Evolutionary conservation across 768 basidiomycete genomes (phyloP).

Genomic region (Psilocybe subaeruginosa): DNA sequence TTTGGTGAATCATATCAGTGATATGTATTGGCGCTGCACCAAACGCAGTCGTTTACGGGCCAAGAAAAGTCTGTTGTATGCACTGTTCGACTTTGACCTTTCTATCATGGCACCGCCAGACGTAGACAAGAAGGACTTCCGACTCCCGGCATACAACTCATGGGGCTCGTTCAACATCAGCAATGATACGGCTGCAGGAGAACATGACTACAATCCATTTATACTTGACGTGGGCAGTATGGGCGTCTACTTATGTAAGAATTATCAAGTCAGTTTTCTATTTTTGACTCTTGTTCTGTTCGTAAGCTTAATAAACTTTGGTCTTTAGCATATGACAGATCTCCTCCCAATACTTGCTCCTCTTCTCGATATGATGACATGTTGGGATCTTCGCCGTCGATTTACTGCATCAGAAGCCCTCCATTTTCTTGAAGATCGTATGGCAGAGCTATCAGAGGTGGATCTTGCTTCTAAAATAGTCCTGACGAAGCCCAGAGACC

Average conservation of each 20-base stretch:
- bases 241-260: slow-evolving; percentile 13
- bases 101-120: slow-evolving; percentile 21
- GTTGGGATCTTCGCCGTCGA: not conserved
- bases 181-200: slow-evolving; percentile 22
- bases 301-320: not conserved
- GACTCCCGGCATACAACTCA: slow-evolving; percentile 16
- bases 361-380: not conserved
- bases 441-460: not conserved
- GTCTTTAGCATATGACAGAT: not conserved
- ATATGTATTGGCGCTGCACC: not conserved
- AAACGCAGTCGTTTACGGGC: slow-evolving; percentile 8
- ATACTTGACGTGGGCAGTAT: slow-evolving; percentile 27
- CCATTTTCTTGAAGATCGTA: not conserved
- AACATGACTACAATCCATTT: slow-evolving; percentile 31
- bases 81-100: slow-evolving; percentile 26
- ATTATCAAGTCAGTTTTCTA: slow-evolving; percentile 14
- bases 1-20: slow-evolving; percentile 21
- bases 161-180: slow-evolving; percentile 11
- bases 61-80: slow-evolving; percentile 19
- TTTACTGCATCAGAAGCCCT: not conserved
- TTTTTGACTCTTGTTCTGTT: not conserved
- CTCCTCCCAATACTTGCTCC: not conserved
- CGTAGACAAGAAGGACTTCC: not conserved
- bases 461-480: not conserved
- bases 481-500: not conserved